phyloP scores from a whole-genome alignment of 768 basidiomycete species.

The Leccinum longicurvipes region DNA sequence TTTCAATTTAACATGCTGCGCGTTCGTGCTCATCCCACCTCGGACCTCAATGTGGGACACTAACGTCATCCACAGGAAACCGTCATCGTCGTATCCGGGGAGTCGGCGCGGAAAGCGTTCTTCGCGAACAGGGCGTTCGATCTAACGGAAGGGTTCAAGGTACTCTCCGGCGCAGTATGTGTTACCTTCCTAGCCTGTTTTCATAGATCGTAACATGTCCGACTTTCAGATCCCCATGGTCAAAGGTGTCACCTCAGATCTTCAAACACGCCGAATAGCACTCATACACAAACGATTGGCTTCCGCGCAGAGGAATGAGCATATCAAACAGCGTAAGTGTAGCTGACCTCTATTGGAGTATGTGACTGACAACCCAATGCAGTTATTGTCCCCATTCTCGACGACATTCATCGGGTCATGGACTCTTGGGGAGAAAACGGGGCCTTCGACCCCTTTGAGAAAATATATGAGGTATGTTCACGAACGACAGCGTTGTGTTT shows the following conservation, averaged over 20 bases:
- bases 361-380: constrained; percentile 10
- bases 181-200: constrained; percentile 6
- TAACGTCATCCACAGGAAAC: constrained; percentile 49
- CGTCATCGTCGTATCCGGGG: constrained; percentile 75
- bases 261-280: constrained; percentile 57
- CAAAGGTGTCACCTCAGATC: constrained; percentile 68
- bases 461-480: constrained; percentile 57
- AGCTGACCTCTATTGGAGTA: neutral
- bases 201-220: constrained; percentile 13
- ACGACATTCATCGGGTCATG: constrained; percentile 61
- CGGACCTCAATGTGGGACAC: constrained; percentile 11
- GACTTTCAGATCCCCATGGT: constrained; percentile 65
- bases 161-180: constrained; percentile 75
- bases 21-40: constrained; percentile 40
- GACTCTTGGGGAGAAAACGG: constrained; percentile 64
- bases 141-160: constrained; percentile 75
- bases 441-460: constrained; percentile 68
- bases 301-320: constrained; percentile 58
- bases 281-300: constrained; percentile 71
- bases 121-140: constrained; percentile 69
- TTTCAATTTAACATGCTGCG: constrained; percentile 70
- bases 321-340: constrained; percentile 55
- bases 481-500: neutral
- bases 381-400: constrained; percentile 67
- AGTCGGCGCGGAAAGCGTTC: constrained; percentile 64